A percentile compares a stretch with the other conserved stretches of the same genome.
phyloP scores from a whole-genome alignment of 768 basidiomycete genomes.

The Exsudoporus frostii region DNA sequence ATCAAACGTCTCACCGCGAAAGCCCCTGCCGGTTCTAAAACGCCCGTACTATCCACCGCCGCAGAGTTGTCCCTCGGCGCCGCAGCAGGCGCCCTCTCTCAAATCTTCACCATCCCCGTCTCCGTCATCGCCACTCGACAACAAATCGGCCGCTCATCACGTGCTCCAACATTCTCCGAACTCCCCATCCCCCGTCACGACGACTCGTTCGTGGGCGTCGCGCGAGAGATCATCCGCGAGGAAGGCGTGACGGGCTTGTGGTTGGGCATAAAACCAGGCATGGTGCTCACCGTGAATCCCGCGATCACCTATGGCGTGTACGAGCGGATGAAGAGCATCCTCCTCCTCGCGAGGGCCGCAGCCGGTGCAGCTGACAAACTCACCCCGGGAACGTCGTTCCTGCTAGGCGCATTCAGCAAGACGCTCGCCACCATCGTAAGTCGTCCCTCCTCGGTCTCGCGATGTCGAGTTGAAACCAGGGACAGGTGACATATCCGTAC shows the following conservation, averaged over 20 bases:
- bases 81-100: conserved; percentile 88
- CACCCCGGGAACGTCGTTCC: conserved; percentile 74
- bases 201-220: conserved; percentile 78
- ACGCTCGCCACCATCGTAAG: conserved; percentile 91
- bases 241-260: conserved; percentile 87
- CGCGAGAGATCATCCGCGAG: conserved; percentile 82
- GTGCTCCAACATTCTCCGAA: not conserved
- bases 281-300: conserved; percentile 96
- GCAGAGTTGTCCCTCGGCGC: conserved; percentile 89
- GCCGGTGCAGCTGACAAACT: conserved; percentile 54
- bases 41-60: conserved; percentile 63
- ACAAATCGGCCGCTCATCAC: conserved; percentile 65
- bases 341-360: conserved; percentile 54
- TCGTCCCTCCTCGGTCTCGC: not conserved
- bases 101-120: conserved; percentile 98
- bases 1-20: conserved; percentile 63
- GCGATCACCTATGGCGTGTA: conserved; percentile 96
- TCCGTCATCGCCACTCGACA: conserved; percentile 97
- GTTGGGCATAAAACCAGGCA: conserved; percentile 87
- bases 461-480: not conserved
- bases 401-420: conserved; percentile 91
- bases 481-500: conserved; percentile 89
- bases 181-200: conserved; percentile 29
- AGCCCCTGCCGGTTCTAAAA: conserved; percentile 57
- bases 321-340: conserved; percentile 80